These are phyloP conservation scores for Aspergillus panamensis DNA, from an alignment of 495 filamentous ascomycete genomes.

Conservation along the genomic window DNA sequence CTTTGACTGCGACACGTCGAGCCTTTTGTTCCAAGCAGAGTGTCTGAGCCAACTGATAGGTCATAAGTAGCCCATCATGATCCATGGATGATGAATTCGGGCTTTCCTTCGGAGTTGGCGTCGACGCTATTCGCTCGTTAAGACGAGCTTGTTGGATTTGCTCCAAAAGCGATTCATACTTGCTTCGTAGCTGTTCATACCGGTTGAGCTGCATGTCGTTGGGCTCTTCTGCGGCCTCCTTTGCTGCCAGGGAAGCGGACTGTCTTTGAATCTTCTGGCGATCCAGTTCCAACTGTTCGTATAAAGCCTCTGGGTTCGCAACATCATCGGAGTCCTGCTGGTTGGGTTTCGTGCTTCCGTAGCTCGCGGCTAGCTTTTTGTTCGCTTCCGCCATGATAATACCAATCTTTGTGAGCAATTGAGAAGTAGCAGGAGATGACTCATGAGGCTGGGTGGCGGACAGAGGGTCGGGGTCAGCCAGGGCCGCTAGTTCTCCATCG, in stretches of 20 bases:
- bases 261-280: conserved; percentile 42
- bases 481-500: conserved; percentile 29
- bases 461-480: conserved; percentile 25
- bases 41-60: conserved; percentile 35
- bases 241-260: conserved; percentile 27
- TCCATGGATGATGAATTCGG: conserved; percentile 20
- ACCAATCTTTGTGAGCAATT: conserved; percentile 41
- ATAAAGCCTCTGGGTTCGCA: conserved; percentile 42
- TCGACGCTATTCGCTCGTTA: conserved; percentile 23
- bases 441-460: conserved; percentile 24
- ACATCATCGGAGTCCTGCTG: conserved; percentile 40
- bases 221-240: conserved; percentile 32
- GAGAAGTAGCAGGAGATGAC: conserved; percentile 29
- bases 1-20: conserved; percentile 40
- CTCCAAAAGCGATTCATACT: conserved; percentile 45
- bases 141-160: conserved; percentile 35
- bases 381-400: conserved; percentile 45
- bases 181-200: conserved; percentile 35
- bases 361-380: conserved; percentile 40
- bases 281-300: conserved; percentile 44
- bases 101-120: conserved; percentile 19
- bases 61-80: conserved; percentile 28
- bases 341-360: conserved; percentile 37
- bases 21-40: conserved; percentile 40
- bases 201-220: conserved; percentile 30